Base-by-base conservation (phyloP, 257 asterid genomes). In the Pogostemon cablin region DNA sequence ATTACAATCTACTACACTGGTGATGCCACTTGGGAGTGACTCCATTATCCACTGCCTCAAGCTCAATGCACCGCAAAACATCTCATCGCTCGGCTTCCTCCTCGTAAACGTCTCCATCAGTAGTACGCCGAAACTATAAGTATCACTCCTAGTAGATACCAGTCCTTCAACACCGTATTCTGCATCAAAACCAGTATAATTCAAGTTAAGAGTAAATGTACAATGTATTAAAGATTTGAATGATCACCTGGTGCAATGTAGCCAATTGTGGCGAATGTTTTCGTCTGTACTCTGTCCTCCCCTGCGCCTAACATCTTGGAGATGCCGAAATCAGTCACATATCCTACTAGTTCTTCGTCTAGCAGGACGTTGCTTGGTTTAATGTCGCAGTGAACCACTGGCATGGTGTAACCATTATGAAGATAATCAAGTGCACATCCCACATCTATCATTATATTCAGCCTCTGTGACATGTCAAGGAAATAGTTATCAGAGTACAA, bases 151-250 rank as follows among this genome's bases (percentile, higher is more conserved):
- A 2, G 79, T 75, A 3, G 85, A 82, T 4, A 78, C 75, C 0
- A 82, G 3, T 2, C 89, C 89, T 67, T 78, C 85, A 48, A 54
- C 57, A 68, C 90, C 90, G 40, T 82, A 85, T 68, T 85, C 83
- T 82, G 69, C 25, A 72, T 59, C 15, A n/a, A 57, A 58, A 64
- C 17, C 46, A 10, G 32, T 17, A 38, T 32, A 68, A 43, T n/a
- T 58, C 38, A 49, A 2, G 20, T 4, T 41, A 41, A 9, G 50
- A 7, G 9, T 10, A 44, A 44, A 44, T 44, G n/a, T n/a, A 44
- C 9, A 44, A 44, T 44, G 47, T 0, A 63, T 56, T 39, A 4
- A 9, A 40, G 6, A 2, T 49, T 4, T 11, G 48, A 25, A 25
- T 25, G 32, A 25, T 76, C 38, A 74, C 72, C 80, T 66, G 81